Base-by-base conservation (phyloP, 192 early-diverging fungal species). In the Coemansia javaensis region DNA sequence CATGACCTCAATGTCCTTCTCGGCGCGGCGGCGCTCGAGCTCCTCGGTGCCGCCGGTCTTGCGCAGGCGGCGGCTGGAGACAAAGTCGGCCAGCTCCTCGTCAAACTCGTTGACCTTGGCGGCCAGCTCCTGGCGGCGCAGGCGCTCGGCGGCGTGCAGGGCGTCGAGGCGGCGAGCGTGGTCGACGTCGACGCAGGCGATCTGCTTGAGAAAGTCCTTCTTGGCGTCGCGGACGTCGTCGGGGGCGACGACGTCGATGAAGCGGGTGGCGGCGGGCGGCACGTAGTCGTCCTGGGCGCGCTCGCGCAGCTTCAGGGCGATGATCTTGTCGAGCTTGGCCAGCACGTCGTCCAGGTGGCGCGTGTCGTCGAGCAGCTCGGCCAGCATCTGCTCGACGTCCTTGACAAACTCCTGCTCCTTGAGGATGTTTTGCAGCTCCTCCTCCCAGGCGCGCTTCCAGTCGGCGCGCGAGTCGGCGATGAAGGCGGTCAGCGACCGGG, bases 381-480 rank as follows among this genome's bases (percentile, higher is more conserved):
- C 77, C 15, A 91, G 48, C 40, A 87, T 50, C 3, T 75, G 78
- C 63, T 89, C 86, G 15, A 86, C 83, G 18, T 91, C 86, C 61
- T 86, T 91, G 52, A 88, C 70, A 38, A 86, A 84, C 53, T 80
- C 65, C 55, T 91, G 87, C 47, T 91, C 89, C 44, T 82, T 80
- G 17, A 91, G 68, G 43, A 91, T 85, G 23, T 75, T 85, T 46
- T 91, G 85, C 34, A 91, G 58, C 57, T 91, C 89, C 8, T 82
- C 81, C 53, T 89, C 87, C 89, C 89, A 91, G 1, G 80, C 85
- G 63, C 82, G 82, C 44, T 88, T 89, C 87, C 87, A 89, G 6
- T 77, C 75, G n/a, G 82, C 73, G 32, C 84, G 75, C 11, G 82
- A 70, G 0, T 80, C 76, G 36, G 70, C 61, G 32, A 91, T 85